A percentile compares a stretch with the other conserved stretches of the same genome.
Conservation (phyloP, 129 eudicot species). For the Apium graveolens region DNA sequence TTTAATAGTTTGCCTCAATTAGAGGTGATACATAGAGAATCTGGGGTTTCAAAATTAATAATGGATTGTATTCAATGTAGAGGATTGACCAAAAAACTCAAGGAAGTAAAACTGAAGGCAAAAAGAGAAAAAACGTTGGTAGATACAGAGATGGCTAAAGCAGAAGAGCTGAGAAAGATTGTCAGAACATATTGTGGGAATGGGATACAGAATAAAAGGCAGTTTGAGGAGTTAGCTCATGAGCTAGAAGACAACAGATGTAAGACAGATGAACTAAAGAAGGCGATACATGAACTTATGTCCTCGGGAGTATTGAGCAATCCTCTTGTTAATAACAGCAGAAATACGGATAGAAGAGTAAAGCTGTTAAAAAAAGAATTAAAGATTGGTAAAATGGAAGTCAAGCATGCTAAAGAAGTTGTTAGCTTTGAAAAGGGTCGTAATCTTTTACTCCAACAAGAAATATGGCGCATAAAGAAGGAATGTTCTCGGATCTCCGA, state of each 20-base stretch:
- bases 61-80: slow-evolving; percentile 1
- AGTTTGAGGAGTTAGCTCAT: background rate
- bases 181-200: background rate
- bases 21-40: slow-evolving; percentile 3
- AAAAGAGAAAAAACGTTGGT: slow-evolving; percentile 16
- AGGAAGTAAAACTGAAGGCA: slow-evolving; percentile 19
- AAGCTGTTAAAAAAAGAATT: slow-evolving; percentile 42
- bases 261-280: slow-evolving; percentile 2
- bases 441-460: slow-evolving; percentile 41
- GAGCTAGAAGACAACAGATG: background rate
- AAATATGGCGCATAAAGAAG: slow-evolving; percentile 45
- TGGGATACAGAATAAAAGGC: background rate
- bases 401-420: slow-evolving; percentile 69
- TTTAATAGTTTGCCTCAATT: slow-evolving; percentile 5
- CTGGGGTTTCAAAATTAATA: slow-evolving; percentile 2
- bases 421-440: slow-evolving; percentile 49
- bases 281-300: background rate
- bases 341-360: background rate
- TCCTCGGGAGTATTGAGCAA: background rate
- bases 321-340: background rate
- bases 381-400: slow-evolving; percentile 64
- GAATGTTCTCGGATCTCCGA: slow-evolving; percentile 38
- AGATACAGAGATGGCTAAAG: slow-evolving; percentile 21
- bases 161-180: background rate
- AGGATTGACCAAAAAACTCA: slow-evolving; percentile 17